Evolutionary conservation across 2,329 filamentous ascomycete genomes (phyloP).

Genomic region (Cercospora brassicicola): DNA sequence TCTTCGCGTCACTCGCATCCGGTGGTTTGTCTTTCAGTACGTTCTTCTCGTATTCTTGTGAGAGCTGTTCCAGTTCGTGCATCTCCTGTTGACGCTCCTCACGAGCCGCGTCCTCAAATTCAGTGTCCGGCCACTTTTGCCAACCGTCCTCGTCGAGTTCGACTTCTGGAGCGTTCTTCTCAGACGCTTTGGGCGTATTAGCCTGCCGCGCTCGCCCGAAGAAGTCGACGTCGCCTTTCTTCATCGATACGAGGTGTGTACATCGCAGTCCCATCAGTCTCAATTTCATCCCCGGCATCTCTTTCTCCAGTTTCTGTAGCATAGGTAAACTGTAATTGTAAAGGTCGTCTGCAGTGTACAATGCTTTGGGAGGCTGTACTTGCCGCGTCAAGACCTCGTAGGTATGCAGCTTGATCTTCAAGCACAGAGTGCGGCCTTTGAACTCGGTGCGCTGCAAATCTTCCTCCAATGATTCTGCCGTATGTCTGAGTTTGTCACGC

Average conservation of each 20-base stretch:
- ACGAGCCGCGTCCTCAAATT: constrained; percentile 62
- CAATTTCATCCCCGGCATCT: constrained; percentile 74
- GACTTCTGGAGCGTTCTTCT: constrained; percentile 38
- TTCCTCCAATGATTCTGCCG: constrained; percentile 81
- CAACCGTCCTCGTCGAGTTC: constrained; percentile 55
- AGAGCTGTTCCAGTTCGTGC: constrained; percentile 61
- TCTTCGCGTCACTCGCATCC: constrained; percentile 10
- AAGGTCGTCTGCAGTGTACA: constrained; percentile 74
- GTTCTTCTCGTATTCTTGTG: constrained; percentile 54
- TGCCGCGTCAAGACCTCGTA: constrained; percentile 91
- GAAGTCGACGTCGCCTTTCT: constrained; percentile 76
- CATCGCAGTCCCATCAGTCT: constrained; percentile 86
- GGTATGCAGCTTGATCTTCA: constrained; percentile 92
- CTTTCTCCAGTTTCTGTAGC: constrained; percentile 77
- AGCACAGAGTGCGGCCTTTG: constrained; percentile 84
- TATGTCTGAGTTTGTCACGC: constrained; percentile 73
- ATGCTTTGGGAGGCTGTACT: constrained; percentile 68
- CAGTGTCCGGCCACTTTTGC: constrained; percentile 69
- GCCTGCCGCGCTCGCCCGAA: constrained; percentile 59
- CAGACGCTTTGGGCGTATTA: constrained; percentile 31
- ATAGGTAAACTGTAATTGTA: constrained; percentile 81
- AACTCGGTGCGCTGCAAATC: constrained; percentile 77
- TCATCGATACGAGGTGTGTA: constrained; percentile 82
- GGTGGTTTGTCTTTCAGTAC: constrained; percentile 26
- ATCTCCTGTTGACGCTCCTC: constrained; percentile 62